Conservation (phyloP, 2,329 filamentous ascomycete genomes). For the Decorospora gaudefroyi region DNA sequence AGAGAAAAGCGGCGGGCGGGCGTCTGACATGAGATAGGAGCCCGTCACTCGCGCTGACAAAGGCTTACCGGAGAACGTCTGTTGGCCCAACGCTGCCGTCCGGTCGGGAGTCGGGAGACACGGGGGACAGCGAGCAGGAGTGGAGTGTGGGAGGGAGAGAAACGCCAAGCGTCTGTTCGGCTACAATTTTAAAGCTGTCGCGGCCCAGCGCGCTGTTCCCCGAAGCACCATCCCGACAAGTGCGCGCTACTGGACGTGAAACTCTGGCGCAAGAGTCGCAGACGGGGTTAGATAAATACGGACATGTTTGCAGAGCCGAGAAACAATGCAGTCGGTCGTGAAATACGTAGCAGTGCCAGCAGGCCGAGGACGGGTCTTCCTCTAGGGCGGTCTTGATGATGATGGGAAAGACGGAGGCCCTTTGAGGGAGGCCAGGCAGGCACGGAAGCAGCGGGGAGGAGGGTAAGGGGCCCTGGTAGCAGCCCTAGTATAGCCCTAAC, state of each 20-base stretch:
- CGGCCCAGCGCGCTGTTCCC: conserved; percentile 22
- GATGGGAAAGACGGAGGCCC: too few species aligned
- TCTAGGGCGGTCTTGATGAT: too few species aligned
- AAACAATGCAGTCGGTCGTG: too few species aligned
- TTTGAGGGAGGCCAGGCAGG: not conserved
- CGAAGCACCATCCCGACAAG: conserved; percentile 12
- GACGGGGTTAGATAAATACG: too few species aligned
- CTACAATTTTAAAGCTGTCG: conserved; percentile 18
- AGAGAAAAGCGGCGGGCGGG: conserved; percentile 8
- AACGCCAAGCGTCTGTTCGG: conserved; percentile 20
- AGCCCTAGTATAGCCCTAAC: conserved; percentile 10
- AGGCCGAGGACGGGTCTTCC: too few species aligned
- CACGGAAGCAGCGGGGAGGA: not conserved
- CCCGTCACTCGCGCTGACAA: conserved; percentile 1
- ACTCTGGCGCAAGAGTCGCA: conserved; percentile 14
- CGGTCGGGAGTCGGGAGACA: too few species aligned
- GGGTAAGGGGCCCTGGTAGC: conserved; percentile 11
- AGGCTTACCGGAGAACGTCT: conserved; percentile 16
- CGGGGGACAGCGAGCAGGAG: conserved; percentile 3
- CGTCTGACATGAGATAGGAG: conserved; percentile 19
- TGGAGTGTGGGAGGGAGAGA: too few species aligned
- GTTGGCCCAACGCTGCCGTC: conserved; percentile 23
- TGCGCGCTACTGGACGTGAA: conserved; percentile 1
- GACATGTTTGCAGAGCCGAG: too few species aligned
- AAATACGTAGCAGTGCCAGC: too few species aligned